Conservation (phyloP, 2,329 filamentous ascomycete species). For the Trichoderma sp. region DNA sequence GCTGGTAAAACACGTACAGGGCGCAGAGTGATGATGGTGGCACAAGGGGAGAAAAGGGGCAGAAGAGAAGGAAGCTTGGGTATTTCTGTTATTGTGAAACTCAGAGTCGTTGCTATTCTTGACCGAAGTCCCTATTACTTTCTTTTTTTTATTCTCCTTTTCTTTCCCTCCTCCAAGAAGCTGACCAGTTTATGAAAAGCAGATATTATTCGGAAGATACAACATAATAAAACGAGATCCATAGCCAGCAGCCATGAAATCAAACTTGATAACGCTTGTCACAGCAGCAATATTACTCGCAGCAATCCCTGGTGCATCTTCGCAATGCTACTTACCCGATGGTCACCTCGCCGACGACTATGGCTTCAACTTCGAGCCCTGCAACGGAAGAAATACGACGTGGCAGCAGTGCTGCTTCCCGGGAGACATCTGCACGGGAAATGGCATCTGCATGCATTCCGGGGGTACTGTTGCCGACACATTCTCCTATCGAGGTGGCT, state of each 20-base stretch:
- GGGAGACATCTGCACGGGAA: not conserved
- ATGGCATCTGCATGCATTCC: too few relatives aligned
- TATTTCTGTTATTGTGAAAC: not conserved
- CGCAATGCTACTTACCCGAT: slow-evolving; percentile 8
- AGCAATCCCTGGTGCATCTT: not conserved
- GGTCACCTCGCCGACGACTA: not conserved
- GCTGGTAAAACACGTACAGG: not conserved
- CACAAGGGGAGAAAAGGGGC: not conserved
- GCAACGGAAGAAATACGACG: not conserved
- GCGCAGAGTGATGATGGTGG: not conserved
- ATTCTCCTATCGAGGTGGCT: slow-evolving; percentile 11
- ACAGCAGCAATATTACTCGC: not conserved
- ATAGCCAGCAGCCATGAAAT: not conserved
- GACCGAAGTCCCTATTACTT: too few relatives aligned
- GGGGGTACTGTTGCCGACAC: too few relatives aligned
- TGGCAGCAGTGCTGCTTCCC: slow-evolving; percentile 11
- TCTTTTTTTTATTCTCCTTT: too few relatives aligned
- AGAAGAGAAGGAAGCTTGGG: not conserved
- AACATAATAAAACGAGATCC: too few relatives aligned
- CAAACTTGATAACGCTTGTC: not conserved
- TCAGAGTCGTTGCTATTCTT: not conserved
- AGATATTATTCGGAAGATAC: too few relatives aligned
- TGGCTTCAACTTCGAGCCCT: slow-evolving; percentile 1
- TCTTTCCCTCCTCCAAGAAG: not conserved
- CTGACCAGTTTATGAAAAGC: too few relatives aligned